Percentiles rank a stretch among this genome's conserved stretches.
phyloP scores from a whole-genome alignment of 345 rosid species.

The Eucalyptus curtisii region DNA sequence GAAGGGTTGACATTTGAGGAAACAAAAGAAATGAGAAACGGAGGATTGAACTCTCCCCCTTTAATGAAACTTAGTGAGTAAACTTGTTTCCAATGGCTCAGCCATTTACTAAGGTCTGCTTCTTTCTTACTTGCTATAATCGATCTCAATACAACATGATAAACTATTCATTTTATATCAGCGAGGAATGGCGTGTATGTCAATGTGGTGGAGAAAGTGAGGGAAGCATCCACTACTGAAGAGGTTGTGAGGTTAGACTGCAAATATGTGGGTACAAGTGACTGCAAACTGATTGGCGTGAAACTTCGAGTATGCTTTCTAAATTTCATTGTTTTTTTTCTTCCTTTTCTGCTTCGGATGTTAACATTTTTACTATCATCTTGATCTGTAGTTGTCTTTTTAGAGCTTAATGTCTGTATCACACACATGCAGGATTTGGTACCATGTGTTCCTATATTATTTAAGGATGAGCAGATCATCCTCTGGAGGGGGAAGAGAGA shows the following conservation, averaged over 20 bases:
- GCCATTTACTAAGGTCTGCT: not conserved
- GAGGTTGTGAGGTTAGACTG: constrained; percentile 78
- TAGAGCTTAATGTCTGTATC: not conserved
- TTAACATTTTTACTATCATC: not conserved
- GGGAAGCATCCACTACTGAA: no score
- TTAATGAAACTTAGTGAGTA: constrained; percentile 71
- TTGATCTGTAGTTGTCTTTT: not conserved
- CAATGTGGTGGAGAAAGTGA: constrained; percentile 67
- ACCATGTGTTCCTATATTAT: constrained; percentile 73
- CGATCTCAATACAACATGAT: not conserved
- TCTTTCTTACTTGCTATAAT: not conserved
- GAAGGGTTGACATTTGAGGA: constrained; percentile 81
- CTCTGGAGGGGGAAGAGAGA: constrained; percentile 62
- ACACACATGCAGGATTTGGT: constrained; percentile 19
- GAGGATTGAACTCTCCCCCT: constrained; percentile 43
- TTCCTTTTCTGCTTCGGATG: not conserved
- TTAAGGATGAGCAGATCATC: constrained; percentile 84
- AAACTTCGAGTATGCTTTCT: constrained; percentile 46
- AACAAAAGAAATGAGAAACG: constrained; percentile 72
- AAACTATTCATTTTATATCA: constrained; percentile 5
- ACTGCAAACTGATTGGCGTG: constrained; percentile 82
- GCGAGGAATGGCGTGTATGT: constrained; percentile 89
- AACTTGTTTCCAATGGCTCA: not conserved
- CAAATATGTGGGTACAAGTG: constrained; percentile 63
- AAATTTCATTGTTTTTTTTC: not conserved